Percentiles rank a stretch among this genome's conserved stretches.
Conservation (phyloP, 257 asterid species). For the Lycium ferocissimum region DNA sequence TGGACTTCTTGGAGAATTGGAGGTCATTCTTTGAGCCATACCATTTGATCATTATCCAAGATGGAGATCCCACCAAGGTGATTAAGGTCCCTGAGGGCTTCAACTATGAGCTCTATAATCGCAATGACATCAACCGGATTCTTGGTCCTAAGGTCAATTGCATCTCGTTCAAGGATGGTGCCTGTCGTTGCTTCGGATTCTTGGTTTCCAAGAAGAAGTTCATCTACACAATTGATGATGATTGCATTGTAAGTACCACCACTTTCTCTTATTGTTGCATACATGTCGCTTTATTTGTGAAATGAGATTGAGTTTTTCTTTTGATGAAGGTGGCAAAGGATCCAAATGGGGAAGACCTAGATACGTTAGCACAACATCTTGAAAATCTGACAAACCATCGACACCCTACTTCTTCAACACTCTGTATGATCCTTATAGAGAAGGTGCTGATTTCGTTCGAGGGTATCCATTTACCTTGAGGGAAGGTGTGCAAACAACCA, state of each 20-base stretch:
- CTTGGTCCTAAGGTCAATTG: conserved; percentile 53
- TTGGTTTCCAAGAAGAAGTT: conserved; percentile 57
- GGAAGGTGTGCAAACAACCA: conserved; percentile 52
- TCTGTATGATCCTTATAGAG: conserved; percentile 49
- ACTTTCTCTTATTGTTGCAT: not conserved
- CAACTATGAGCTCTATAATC: conserved; percentile 51
- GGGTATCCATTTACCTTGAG: conserved; percentile 56
- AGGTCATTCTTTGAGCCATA: conserved; percentile 53
- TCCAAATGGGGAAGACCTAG: conserved; percentile 51
- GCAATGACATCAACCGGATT: conserved; percentile 49
- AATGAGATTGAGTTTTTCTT: not conserved
- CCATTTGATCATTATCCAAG: conserved; percentile 56
- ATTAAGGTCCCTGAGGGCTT: conserved; percentile 53
- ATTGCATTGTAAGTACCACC: conserved; percentile 37
- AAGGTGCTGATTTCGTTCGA: conserved; percentile 55
- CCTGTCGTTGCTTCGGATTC: conserved; percentile 55
- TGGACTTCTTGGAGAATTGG: conserved; percentile 52
- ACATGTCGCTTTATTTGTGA: not conserved
- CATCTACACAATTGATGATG: conserved; percentile 55
- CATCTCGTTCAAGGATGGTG: conserved; percentile 54
- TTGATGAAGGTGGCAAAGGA: conserved; percentile 49
- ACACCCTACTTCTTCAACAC: conserved; percentile 59
- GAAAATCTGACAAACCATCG: conserved; percentile 47
- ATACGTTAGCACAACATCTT: conserved; percentile 43
- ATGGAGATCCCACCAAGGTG: conserved; percentile 46